Evolutionary conservation across 495 filamentous ascomycete genomes (phyloP), one percentile per base, ranked within the genome.

Genomic region (Neurospora tetrasperma): DNA sequence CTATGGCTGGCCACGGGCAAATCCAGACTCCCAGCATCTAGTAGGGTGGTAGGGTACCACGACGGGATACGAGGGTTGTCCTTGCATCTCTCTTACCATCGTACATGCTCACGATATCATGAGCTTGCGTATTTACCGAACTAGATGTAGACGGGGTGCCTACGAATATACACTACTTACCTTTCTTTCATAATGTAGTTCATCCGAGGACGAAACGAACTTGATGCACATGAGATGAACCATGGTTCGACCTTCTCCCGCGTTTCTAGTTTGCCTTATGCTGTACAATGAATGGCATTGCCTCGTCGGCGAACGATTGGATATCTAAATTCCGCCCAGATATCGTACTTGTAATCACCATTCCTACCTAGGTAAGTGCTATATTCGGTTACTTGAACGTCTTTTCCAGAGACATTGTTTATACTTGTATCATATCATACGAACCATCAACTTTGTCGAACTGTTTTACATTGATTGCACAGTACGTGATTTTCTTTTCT

Each of bases 1-100:
- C 5, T 5, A 0, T 38, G 0, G 0, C 35, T 4, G 4, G 5
- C 0, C 5, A 4, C 35, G 4, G 35, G 3, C 35, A 38, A 38
- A 38, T 38, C 35, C 35, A 38, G 35, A 38, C 35, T 2, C 35
- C 35, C 35, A 4, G 35, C 35, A 38, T 38, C 35, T 38, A 1
- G 35, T 20, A 54, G 46, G 20, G n/a, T 1, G 10, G 46, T 12
- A 54, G n/a, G n/a, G 46, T 54, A 54, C 46, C n/a, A 5, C n/a
- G 4, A 38, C 35, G 4, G 35, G 35, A 38, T 38, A 38, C 35
- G 46, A 54, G 46, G n/a, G 1, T n/a, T 23, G n/a, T 23, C 46
- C 4, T 23, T 54, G 9, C 46, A 11, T 54, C 4, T n/a, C 5
- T 23, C 4, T n/a, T 4, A 54, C 23, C n/a, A 10, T 48, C n/a